phyloP scores from a whole-genome alignment of 768 basidiomycete genomes.

The Fomitopsis serialis region DNA sequence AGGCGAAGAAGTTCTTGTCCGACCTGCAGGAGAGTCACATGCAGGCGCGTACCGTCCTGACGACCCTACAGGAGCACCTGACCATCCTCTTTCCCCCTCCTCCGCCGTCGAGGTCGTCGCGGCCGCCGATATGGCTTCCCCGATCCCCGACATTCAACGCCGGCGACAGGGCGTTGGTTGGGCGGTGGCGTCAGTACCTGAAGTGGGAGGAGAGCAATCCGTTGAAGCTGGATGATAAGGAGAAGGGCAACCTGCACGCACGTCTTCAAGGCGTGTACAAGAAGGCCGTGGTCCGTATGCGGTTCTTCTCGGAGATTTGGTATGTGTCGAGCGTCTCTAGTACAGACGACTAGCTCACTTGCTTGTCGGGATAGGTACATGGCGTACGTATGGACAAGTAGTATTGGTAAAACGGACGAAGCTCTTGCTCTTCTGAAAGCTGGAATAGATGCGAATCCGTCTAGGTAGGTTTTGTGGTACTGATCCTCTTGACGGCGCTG shows the following conservation, averaged over 20 bases:
- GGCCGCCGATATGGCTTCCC: conserved; percentile 54
- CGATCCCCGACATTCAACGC: conserved; percentile 67
- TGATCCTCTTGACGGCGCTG: not conserved
- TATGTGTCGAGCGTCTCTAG: conserved; percentile 36
- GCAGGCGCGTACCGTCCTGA: conserved; percentile 88
- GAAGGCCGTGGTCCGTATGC: conserved; percentile 87
- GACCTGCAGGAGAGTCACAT: conserved; percentile 92
- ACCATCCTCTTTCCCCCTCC: conserved; percentile 52
- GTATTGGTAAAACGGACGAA: conserved; percentile 71
- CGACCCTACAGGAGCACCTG: conserved; percentile 70
- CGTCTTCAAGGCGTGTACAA: conserved; percentile 81
- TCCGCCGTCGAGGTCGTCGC: conserved; percentile 35
- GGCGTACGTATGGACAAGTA: conserved; percentile 79
- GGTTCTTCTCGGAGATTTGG: conserved; percentile 96
- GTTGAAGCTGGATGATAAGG: conserved; percentile 84
- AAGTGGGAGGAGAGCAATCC: conserved; percentile 97
- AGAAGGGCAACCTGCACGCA: conserved; percentile 55
- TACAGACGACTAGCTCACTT: too few species aligned
- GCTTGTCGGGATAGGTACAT: conserved; percentile 61
- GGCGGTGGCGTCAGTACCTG: conserved; percentile 86
- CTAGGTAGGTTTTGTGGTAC: conserved; percentile 43
- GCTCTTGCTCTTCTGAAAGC: conserved; percentile 74
- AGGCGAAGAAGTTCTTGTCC: conserved; percentile 94
- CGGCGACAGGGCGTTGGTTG: conserved; percentile 69
- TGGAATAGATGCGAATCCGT: conserved; percentile 84